Percentiles rank a stretch among this genome's conserved stretches.
These are phyloP conservation scores for Annulohypoxylon stygium DNA, from an alignment of 495 filamentous ascomycete species.

Conservation along the genomic window DNA sequence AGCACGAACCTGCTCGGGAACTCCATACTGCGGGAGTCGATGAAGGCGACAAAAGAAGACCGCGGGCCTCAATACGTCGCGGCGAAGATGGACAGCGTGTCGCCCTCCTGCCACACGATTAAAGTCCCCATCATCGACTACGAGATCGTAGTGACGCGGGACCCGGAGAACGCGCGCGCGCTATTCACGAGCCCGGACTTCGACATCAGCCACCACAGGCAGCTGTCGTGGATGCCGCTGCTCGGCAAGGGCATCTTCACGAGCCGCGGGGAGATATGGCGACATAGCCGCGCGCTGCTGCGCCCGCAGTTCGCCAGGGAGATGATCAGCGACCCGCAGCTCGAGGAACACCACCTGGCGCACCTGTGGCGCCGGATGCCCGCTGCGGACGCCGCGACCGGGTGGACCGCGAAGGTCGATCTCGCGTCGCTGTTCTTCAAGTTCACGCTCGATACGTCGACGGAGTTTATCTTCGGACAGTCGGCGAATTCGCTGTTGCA, in stretches of 20 bases:
- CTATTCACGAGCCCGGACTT: constrained; percentile 74
- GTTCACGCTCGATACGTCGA: constrained; percentile 77
- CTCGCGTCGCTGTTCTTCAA: constrained; percentile 74
- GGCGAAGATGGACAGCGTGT: constrained; percentile 44
- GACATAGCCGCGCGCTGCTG: constrained; percentile 71
- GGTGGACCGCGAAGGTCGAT: constrained; percentile 60
- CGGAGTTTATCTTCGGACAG: constrained; percentile 80
- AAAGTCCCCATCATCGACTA: constrained; percentile 51
- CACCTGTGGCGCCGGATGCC: constrained; percentile 57
- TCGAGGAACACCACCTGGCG: constrained; percentile 72
- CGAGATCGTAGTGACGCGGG: constrained; percentile 64
- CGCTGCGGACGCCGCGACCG: constrained; percentile 31
- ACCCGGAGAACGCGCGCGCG: constrained; percentile 73
- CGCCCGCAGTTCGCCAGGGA: constrained; percentile 73
- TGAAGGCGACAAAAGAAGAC: constrained; percentile 52
- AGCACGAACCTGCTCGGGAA: constrained; percentile 53
- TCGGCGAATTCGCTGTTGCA: constrained; percentile 55
- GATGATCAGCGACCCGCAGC: constrained; percentile 70
- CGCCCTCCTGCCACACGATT: constrained; percentile 42
- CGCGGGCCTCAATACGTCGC: constrained; percentile 49
- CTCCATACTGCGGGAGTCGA: constrained; percentile 47
- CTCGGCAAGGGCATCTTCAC: constrained; percentile 81
- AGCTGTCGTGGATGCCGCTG: constrained; percentile 64
- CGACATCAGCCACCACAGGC: constrained; percentile 64
- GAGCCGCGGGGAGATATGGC: constrained; percentile 74